phyloP scores from a whole-genome alignment of 2,329 filamentous ascomycete species.

The Pestalotiopsis sp. region DNA sequence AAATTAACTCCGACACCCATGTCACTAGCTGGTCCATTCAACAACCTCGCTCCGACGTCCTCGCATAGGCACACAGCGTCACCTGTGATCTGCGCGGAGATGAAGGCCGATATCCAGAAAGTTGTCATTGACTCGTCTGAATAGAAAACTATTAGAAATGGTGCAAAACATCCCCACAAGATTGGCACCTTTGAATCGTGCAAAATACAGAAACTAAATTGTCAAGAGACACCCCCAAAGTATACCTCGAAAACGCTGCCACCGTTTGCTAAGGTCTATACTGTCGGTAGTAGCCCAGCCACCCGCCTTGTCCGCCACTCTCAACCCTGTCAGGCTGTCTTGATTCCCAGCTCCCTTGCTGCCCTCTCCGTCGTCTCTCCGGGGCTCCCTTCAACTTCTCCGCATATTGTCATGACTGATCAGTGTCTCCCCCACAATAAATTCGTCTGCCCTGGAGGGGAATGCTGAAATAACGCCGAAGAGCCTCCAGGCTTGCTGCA shows the following conservation, averaged over 20 bases:
- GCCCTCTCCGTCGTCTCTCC: not conserved
- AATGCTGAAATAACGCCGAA: constrained; percentile 5
- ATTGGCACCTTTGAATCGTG: too few relatives aligned
- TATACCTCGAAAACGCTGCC: too few relatives aligned
- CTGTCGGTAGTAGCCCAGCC: not conserved
- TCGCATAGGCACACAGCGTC: too few relatives aligned
- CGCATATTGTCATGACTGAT: not conserved
- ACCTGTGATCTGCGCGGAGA: too few relatives aligned
- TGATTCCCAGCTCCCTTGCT: not conserved
- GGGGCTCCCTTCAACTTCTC: not conserved
- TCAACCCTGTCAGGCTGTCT: not conserved
- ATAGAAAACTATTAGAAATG: too few relatives aligned
- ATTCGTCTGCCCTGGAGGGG: not conserved
- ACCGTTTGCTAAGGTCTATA: too few relatives aligned
- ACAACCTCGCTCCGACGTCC: not conserved
- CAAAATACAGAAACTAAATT: too few relatives aligned
- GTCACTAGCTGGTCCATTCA: not conserved
- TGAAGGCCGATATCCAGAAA: too few relatives aligned
- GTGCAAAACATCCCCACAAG: too few relatives aligned
- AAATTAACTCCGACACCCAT: constrained; percentile 10
- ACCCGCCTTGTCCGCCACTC: not conserved
- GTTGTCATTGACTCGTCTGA: too few relatives aligned
- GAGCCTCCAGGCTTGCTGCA: constrained; percentile 10
- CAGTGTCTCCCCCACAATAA: not conserved
- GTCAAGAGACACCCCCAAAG: too few relatives aligned